phyloP scores from a whole-genome alignment of 768 basidiomycete species.

The Boletus patriciae region DNA sequence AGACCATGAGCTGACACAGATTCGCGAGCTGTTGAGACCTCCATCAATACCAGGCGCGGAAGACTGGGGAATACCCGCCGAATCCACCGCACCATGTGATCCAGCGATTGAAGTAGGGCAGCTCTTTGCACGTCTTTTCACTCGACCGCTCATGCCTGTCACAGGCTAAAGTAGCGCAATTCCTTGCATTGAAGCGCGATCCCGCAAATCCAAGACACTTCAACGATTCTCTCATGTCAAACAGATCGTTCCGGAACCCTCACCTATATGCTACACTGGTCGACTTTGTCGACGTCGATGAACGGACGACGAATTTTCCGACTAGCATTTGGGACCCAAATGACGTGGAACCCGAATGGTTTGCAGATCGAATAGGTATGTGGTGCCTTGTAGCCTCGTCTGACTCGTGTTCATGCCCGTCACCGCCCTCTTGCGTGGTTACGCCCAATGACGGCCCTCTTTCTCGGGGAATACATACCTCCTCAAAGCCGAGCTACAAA shows the following conservation, averaged over 20 bases:
- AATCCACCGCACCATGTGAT: slow-evolving; percentile 54
- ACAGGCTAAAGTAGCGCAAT: slow-evolving; percentile 80
- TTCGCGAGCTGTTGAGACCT: slow-evolving; percentile 60
- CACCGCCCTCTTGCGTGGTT: slow-evolving; percentile 11
- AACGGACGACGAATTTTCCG: slow-evolving; percentile 83
- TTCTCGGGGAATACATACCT: slow-evolving; percentile 4
- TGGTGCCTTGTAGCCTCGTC: slow-evolving; percentile 8
- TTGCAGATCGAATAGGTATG: slow-evolving; percentile 77
- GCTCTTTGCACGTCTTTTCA: neutral
- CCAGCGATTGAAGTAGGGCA: slow-evolving; percentile 57
- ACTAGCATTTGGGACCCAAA: slow-evolving; percentile 70
- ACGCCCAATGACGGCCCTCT: neutral
- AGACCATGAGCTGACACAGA: slow-evolving; percentile 49
- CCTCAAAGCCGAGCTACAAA: slow-evolving; percentile 60
- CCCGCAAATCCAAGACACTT: slow-evolving; percentile 75
- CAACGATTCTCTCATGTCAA: slow-evolving; percentile 93
- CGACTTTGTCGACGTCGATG: slow-evolving; percentile 90
- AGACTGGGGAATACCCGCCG: slow-evolving; percentile 79
- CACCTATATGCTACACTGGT: slow-evolving; percentile 95
- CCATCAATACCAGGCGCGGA: slow-evolving; percentile 60
- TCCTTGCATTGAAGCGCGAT: slow-evolving; percentile 69
- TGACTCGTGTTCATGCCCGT: slow-evolving; percentile 31
- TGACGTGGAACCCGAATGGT: slow-evolving; percentile 66
- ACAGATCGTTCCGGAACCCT: slow-evolving; percentile 92
- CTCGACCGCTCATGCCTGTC: neutral